Percentiles rank a stretch among this genome's conserved stretches.
Evolutionary conservation across 75 land plant genomes (phyloP).

Genomic region (Gnetum montanum): DNA sequence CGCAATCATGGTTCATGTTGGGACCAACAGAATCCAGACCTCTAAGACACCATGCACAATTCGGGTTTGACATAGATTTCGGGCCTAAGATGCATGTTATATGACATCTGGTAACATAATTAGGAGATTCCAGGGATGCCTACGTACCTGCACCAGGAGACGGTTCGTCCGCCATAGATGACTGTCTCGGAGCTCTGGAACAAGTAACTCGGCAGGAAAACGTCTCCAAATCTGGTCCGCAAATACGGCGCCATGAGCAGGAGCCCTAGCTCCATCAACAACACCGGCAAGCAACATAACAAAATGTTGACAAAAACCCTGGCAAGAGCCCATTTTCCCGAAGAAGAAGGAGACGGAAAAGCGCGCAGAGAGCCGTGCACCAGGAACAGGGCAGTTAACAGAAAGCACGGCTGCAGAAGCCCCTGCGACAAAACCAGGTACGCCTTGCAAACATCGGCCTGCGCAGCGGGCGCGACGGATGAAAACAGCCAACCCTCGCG

Average conservation of each 20-base stretch:
- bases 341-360: conserved; percentile 28
- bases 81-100: no score
- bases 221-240: conserved; percentile 15
- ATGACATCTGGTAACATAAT: no score
- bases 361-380: conserved; percentile 26
- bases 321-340: conserved; percentile 16
- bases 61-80: no score
- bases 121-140: no score
- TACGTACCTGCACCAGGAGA: no score
- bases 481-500: conserved; percentile 20
- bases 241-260: conserved; percentile 19
- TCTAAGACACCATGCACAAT: no score
- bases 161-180: neutral
- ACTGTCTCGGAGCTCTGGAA: conserved; percentile 20
- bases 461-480: conserved; percentile 6
- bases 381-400: conserved; percentile 42
- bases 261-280: conserved; percentile 24
- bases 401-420: conserved; percentile 47
- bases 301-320: conserved; percentile 15
- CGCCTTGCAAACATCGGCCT: conserved; percentile 21
- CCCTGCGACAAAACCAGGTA: conserved; percentile 37
- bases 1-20: no score
- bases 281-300: conserved; percentile 24
- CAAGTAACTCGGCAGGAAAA: conserved; percentile 18
- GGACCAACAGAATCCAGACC: no score